Conservation (phyloP, 306 rosid species). For the Albizia julibrissin region DNA sequence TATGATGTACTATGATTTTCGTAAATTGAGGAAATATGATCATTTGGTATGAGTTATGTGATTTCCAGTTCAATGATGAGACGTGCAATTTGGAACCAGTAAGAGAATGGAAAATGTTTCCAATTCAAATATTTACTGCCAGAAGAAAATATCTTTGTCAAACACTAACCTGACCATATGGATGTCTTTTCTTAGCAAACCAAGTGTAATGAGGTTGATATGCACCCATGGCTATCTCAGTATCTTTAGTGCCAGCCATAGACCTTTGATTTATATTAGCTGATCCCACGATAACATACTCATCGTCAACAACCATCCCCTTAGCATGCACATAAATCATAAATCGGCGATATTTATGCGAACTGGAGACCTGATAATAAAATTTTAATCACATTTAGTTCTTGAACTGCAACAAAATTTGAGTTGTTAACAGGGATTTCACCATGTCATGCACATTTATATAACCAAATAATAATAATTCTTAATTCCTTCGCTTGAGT, state of each 20-base stretch:
- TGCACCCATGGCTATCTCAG: conserved; percentile 98
- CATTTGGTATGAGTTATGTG: background rate
- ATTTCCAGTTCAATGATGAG: conserved; percentile 29
- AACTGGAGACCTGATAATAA: conserved; percentile 48
- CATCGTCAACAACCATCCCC: conserved; percentile 93
- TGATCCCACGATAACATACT: conserved; percentile 85
- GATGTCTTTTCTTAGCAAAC: conserved; percentile 60
- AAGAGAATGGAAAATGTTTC: background rate
- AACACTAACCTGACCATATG: conserved; percentile 80
- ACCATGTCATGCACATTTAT: background rate
- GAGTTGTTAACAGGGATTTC: background rate
- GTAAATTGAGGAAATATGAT: conserved; percentile 8
- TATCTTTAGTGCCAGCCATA: conserved; percentile 93
- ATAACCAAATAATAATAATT: background rate
- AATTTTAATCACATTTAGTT: conserved; percentile 24
- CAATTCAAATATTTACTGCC: conserved; percentile 4
- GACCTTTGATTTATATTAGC: conserved; percentile 98
- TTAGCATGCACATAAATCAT: conserved; percentile 98
- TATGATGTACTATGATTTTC: conserved; percentile 17
- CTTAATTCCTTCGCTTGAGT: background rate
- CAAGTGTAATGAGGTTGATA: conserved; percentile 90
- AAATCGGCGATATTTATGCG: conserved; percentile 56
- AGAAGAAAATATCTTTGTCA: conserved; percentile 19
- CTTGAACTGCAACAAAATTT: background rate
- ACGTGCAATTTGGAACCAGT: conserved; percentile 11